These are phyloP conservation scores for Coniella vitis DNA, from an alignment of 2,329 filamentous ascomycete genomes.

Conservation along the genomic window DNA sequence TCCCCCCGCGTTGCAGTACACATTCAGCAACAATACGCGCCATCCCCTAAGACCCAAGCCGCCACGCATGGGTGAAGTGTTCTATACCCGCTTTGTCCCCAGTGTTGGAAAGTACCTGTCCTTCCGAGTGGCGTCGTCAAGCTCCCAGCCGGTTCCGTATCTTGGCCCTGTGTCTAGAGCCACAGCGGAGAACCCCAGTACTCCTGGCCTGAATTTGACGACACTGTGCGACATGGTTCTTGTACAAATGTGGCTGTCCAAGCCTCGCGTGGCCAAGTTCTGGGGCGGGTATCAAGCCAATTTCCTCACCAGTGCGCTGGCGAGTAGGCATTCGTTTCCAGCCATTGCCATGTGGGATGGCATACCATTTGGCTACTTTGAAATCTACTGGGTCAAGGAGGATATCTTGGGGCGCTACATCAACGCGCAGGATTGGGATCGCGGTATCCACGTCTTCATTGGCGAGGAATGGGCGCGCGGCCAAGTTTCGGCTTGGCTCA, in stretches of 20 bases:
- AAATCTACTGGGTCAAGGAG: slow-evolving; percentile 98
- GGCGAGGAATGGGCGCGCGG: slow-evolving; percentile 91
- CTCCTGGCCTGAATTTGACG: slow-evolving; percentile 31
- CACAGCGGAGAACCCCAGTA: slow-evolving; percentile 24
- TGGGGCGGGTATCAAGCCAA: slow-evolving; percentile 66
- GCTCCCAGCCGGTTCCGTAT: slow-evolving; percentile 56
- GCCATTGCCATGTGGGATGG: slow-evolving; percentile 92
- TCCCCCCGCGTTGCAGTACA: slow-evolving; percentile 74
- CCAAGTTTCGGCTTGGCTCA: slow-evolving; percentile 74
- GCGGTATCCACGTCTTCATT: slow-evolving; percentile 81
- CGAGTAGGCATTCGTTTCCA: slow-evolving; percentile 72
- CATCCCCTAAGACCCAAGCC: slow-evolving; percentile 87
- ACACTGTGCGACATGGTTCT: slow-evolving; percentile 49
- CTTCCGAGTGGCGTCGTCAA: slow-evolving; percentile 75
- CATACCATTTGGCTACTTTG: slow-evolving; percentile 93
- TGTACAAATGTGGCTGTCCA: slow-evolving; percentile 82
- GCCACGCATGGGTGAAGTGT: slow-evolving; percentile 80
- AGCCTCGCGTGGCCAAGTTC: slow-evolving; percentile 73
- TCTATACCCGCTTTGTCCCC: slow-evolving; percentile 83
- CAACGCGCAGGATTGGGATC: slow-evolving; percentile 70
- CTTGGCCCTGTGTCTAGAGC: slow-evolving; percentile 48
- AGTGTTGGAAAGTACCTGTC: slow-evolving; percentile 78
- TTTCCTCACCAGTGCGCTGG: slow-evolving; percentile 62
- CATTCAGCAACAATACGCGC: slow-evolving; percentile 67
- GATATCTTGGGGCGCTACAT: slow-evolving; percentile 69